Base-by-base conservation (phyloP, 2,329 filamentous ascomycete species). In the Aureobasidium mangrovei region DNA sequence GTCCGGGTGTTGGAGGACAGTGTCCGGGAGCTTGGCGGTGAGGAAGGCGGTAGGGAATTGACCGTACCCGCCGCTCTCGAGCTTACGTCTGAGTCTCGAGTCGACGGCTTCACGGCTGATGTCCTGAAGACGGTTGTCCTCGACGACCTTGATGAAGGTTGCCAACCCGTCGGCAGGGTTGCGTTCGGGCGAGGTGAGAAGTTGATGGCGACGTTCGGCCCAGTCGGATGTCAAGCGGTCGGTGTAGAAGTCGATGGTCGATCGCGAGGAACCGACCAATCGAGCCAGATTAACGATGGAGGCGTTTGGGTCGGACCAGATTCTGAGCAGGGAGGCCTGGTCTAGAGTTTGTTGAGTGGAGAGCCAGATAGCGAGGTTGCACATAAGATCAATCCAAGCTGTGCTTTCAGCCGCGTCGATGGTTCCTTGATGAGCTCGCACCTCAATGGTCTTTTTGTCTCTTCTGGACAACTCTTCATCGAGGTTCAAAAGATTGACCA, bases 301-400 rank as follows among this genome's bases (percentile, higher is more conserved):
- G 26, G 33, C 31, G 3, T 38, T 4, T 2, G 48, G 39, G 8
- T 52, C 26, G 9, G 18, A n/a, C 39, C 38, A 52, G 4, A 43
- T 27, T 26, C 28, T 7, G 9, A 28, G 10, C 4, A 52, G 18
- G 26, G 35, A 38, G 5, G 9, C 18, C 3, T 9, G n/a, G 40
- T 42, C 39, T 7, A 35, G 18, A 10, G 28, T 29, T 5, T 9
- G 7, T 10, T 36, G 36, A 18, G 27, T 33, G 2, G 48, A 43
- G 26, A 43, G 40, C 48, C 48, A 52, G 7, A 52, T 9, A n/a
- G 39, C 31, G 3, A 52, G 31, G 27, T 52, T 52, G 24, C 48
- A 33, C 24, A 52, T n/a, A 4, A 52, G 39, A 18, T 52, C 39
- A 29, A 4, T 18, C 39, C 38, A 43, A 1, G 31, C 39, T 9